Base-by-base conservation (phyloP, 78 protist species). In the Protostelium mycophagum region DNA sequence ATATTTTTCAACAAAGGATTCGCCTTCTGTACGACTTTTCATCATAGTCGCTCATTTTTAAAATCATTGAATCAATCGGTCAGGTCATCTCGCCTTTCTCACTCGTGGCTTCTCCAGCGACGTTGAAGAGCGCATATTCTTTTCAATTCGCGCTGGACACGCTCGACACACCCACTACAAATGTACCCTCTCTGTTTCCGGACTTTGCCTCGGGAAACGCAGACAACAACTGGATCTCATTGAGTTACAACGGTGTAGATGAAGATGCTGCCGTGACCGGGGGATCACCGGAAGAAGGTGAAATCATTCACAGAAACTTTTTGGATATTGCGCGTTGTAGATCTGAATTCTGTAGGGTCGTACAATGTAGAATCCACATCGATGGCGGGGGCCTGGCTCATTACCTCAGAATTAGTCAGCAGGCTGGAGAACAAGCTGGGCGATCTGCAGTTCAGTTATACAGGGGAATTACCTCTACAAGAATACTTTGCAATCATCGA, bases 401-500 rank as follows among this genome's bases (percentile, higher is more conserved):
- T 51, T 16, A 51, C 73, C 31, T 25, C 16, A 16, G 73, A 51
- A 16, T 51, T 51, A 16, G 73, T 16, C 31, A 51, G 73, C 31
- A 51, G 73, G 73, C 16, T 51, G 73, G 86, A 35, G 34, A 10
- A 10, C 10, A 10, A 85, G 38, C 5, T 1, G 10, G 38, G 38
- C 9, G 38, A 34, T 10, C 36, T 85, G 9, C 86, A 85, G 86
- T 34, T 85, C 86, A 85, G 38, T 35, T 85, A 85, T 35, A 25
- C 86, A 10, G 86, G 36, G 23, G 38, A 34, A 34, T 9, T 85
- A 28, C 86, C 86, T 28, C 86, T 38, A 16, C 84, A 39, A 51
- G 88, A 86, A 63, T 90, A 86, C 85, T 86, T 90, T 23, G 89
- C 1, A 34, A 23, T 84, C 38, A 86, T 90, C 85, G 92, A 90